These are phyloP conservation scores for Calonectria pseudoreteaudii DNA, from an alignment of 2,329 filamentous ascomycete species.

Conservation along the genomic window DNA sequence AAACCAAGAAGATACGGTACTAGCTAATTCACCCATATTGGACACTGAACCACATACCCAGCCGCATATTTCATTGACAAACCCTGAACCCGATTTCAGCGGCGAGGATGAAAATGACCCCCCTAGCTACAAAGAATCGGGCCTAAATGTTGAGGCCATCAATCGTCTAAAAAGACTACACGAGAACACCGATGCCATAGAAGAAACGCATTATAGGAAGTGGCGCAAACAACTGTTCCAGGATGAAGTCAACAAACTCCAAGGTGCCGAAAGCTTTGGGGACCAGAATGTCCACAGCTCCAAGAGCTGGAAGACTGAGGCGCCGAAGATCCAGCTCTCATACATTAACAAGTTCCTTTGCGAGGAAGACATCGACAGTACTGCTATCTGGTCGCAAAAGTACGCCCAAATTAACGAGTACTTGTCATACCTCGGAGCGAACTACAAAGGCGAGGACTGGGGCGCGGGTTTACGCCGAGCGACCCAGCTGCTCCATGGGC, in stretches of 20 bases:
- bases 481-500: slow-evolving; percentile 48
- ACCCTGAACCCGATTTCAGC: background rate
- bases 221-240: background rate
- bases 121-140: background rate
- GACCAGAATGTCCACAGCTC: slow-evolving; percentile 33
- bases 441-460: slow-evolving; percentile 42
- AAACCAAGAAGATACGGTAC: background rate
- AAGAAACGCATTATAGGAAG: background rate
- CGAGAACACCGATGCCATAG: background rate
- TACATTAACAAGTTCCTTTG: slow-evolving; percentile 58
- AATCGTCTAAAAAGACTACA: background rate
- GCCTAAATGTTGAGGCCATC: background rate
- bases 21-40: background rate
- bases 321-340: slow-evolving; percentile 48
- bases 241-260: background rate
- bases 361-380: slow-evolving; percentile 60
- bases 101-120: background rate
- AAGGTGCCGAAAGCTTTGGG: background rate
- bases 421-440: slow-evolving; percentile 48
- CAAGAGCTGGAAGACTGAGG: slow-evolving; percentile 49
- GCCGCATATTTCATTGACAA: background rate
- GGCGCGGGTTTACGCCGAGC: slow-evolving; percentile 43
- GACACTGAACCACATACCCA: background rate
- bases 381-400: slow-evolving; percentile 53
- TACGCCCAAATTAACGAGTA: slow-evolving; percentile 53